These are phyloP conservation scores for Termitomyces sp. DNA, from an alignment of 768 basidiomycete genomes.

Conservation along the genomic window DNA sequence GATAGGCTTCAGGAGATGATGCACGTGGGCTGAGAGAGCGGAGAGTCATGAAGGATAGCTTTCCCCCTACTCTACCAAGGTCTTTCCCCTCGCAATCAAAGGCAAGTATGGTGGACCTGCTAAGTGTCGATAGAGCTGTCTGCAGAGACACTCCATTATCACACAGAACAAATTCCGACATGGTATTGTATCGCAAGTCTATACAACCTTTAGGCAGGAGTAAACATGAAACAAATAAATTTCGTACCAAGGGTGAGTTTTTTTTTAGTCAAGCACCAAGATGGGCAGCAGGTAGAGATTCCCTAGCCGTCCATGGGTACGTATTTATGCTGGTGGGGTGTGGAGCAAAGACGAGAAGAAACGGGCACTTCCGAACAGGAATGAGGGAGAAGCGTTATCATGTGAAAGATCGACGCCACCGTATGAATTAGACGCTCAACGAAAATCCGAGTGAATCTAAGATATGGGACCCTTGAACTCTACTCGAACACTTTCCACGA, in stretches of 20 bases:
- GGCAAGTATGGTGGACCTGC: not conserved
- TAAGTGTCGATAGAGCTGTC: not conserved
- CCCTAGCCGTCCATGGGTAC: not conserved
- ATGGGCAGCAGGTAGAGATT: not conserved
- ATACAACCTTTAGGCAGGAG: not conserved
- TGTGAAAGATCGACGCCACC: not conserved
- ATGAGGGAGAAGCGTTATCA: not conserved
- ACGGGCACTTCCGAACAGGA: not conserved
- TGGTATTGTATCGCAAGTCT: not conserved
- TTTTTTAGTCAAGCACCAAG: not conserved
- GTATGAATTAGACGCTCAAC: not conserved
- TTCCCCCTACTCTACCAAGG: slow-evolving; percentile 4
- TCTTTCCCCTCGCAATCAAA: slow-evolving; percentile 14
- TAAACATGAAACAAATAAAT: not conserved
- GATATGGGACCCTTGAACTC: not conserved
- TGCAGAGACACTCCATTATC: not conserved
- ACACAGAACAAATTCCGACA: slow-evolving; percentile 1
- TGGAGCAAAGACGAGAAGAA: not conserved
- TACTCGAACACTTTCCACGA: not conserved
- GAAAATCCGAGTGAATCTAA: not conserved
- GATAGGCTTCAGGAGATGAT: slow-evolving; percentile 1
- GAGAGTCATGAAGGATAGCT: slow-evolving; percentile 11
- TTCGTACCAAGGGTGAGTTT: not conserved
- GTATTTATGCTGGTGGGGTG: not conserved
- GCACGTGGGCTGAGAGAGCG: slow-evolving; percentile 1